These are phyloP conservation scores for Lactifluus echinatus DNA, from an alignment of 768 basidiomycete genomes.

Conservation along the genomic window DNA sequence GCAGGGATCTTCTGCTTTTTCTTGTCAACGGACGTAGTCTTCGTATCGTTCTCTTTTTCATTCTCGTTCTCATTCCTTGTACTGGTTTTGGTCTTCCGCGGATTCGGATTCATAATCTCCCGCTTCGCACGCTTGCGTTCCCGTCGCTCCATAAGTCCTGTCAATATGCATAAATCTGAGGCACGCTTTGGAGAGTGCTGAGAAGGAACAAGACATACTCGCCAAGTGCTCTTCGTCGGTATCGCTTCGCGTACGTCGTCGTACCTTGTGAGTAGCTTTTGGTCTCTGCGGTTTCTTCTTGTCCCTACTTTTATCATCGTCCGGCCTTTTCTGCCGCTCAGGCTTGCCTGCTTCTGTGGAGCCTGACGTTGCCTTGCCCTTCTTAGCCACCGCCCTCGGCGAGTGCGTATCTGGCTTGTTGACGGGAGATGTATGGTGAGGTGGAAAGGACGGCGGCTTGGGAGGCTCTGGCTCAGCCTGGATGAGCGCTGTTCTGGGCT, in stretches of 20 bases:
- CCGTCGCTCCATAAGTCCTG: slow-evolving; percentile 59
- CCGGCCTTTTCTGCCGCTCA: background rate
- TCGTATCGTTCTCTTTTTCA: slow-evolving; percentile 20
- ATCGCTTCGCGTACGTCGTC: slow-evolving; percentile 10
- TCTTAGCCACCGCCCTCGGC: background rate
- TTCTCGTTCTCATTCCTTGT: slow-evolving; percentile 16
- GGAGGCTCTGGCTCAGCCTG: background rate
- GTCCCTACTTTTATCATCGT: background rate
- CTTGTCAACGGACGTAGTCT: slow-evolving; percentile 21
- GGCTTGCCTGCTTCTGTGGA: background rate
- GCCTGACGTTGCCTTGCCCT: background rate
- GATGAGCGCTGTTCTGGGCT: slow-evolving; percentile 4
- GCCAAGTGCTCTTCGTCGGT: slow-evolving; percentile 31
- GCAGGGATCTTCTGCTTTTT: slow-evolving; percentile 32
- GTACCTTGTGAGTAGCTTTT: background rate
- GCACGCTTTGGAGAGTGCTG: background rate
- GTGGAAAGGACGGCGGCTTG: background rate
- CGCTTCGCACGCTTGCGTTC: slow-evolving; percentile 44
- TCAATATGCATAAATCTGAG: background rate
- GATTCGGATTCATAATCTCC: slow-evolving; percentile 16
- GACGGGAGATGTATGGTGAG: background rate
- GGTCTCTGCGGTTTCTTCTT: background rate
- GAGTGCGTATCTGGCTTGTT: background rate
- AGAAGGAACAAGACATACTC: slow-evolving; percentile 25
- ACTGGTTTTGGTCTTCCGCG: slow-evolving; percentile 4